A percentile compares a stretch with the other conserved stretches of the same genome.
These are phyloP conservation scores for Verticillium nonalfalfae DNA, from an alignment of 2,329 filamentous ascomycete genomes.

Conservation along the genomic window DNA sequence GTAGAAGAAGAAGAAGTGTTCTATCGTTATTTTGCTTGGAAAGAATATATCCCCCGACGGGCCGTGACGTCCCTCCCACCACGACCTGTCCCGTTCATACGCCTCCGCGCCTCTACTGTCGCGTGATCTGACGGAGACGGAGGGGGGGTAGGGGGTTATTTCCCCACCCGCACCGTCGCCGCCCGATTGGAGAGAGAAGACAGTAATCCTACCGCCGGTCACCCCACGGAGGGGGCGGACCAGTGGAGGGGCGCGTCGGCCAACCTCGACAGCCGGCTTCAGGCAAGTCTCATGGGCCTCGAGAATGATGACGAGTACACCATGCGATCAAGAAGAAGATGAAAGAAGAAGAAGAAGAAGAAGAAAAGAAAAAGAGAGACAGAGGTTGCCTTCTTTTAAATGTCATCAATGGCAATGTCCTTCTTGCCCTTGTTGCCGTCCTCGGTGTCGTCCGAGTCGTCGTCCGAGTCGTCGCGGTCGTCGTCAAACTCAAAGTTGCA, in stretches of 20 bases:
- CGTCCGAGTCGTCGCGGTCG: conserved; percentile 61
- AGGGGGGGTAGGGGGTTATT: neutral
- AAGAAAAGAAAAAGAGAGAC: conserved; percentile 2
- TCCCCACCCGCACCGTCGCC: neutral
- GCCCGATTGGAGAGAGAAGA: conserved; percentile 57
- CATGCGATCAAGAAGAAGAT: neutral
- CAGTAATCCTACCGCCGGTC: conserved; percentile 28
- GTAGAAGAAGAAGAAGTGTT: no score
- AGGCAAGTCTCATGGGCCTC: neutral
- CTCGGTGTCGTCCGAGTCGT: conserved; percentile 45
- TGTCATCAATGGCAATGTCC: conserved; percentile 93
- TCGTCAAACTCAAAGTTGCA: conserved; percentile 99
- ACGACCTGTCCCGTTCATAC: conserved; percentile 27
- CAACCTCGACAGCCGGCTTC: neutral
- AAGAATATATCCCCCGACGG: conserved; percentile 16
- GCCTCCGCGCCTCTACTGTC: conserved; percentile 34
- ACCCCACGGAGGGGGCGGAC: conserved; percentile 1
- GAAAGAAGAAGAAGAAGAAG: no score
- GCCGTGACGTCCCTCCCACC: conserved; percentile 58
- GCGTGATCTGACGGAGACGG: conserved; percentile 22
- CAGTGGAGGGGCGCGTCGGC: conserved; percentile 8
- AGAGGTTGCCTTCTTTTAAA: conserved; percentile 47
- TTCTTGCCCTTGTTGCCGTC: conserved; percentile 54
- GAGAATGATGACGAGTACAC: no score
- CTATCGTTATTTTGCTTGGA: neutral